phyloP scores from a whole-genome alignment of 805 yeast genomes.

The Starmera caribaea region DNA sequence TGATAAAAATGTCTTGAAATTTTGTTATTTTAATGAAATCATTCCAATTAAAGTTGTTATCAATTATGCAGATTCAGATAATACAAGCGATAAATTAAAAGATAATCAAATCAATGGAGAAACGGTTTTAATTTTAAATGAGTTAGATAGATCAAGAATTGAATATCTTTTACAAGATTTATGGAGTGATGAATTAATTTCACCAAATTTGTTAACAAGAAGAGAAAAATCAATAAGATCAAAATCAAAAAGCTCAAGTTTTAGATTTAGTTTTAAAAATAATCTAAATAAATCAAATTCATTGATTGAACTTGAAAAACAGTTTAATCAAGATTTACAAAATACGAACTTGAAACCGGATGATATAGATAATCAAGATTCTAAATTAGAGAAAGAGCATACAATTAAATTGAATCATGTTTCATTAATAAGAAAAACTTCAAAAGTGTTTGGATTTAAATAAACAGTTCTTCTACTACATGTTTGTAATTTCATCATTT shows the following conservation, averaged over 20 bases:
- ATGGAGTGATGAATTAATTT: constrained; percentile 23
- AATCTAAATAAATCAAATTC: not conserved
- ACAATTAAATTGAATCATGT: not conserved
- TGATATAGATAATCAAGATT: not conserved
- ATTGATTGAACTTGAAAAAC: not conserved
- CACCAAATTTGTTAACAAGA: constrained; percentile 1
- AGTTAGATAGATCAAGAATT: constrained; percentile 14
- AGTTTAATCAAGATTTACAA: not conserved
- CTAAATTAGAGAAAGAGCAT: not conserved
- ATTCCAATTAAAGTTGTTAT: constrained; percentile 13
- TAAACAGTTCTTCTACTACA: too few relatives aligned
- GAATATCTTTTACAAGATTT: constrained; percentile 21
- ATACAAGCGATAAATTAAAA: not conserved
- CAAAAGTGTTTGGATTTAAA: constrained; percentile 9
- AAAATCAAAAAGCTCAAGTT: not conserved
- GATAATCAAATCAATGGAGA: constrained; percentile 3
- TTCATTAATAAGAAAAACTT: constrained; percentile 15
- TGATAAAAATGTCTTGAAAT: constrained; percentile 6
- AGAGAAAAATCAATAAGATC: not conserved
- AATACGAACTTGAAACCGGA: not conserved
- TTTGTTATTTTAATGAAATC: constrained; percentile 18
- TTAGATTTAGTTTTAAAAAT: not conserved
- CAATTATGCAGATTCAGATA: constrained; percentile 2
- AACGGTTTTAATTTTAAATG: constrained; percentile 3
- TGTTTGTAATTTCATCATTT: not conserved